A percentile compares a stretch with the other conserved stretches of the same genome.
Conservation (phyloP, 2,329 filamentous ascomycete species). For the Paecilomyces sp. region DNA sequence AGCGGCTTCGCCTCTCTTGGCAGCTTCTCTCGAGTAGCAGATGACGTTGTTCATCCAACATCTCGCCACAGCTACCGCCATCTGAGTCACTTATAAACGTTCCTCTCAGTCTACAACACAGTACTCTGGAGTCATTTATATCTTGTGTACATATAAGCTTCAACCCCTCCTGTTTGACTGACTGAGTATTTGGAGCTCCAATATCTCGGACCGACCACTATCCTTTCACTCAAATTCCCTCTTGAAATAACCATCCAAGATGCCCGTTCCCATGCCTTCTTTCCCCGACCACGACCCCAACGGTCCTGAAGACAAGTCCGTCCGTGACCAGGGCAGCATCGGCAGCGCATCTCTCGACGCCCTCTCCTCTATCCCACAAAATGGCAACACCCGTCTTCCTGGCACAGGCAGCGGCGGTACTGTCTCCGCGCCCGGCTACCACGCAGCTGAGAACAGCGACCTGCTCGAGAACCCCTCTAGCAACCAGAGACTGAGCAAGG, state of each 20-base stretch:
- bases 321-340: slow-evolving; percentile 7
- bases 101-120: neutral
- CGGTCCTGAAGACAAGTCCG: neutral
- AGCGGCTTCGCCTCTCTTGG: neutral
- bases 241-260: neutral
- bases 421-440: slow-evolving; percentile 11
- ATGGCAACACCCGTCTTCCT: slow-evolving; percentile 7
- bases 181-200: no score
- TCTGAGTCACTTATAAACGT: neutral
- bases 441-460: slow-evolving; percentile 6
- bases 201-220: neutral
- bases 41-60: neutral
- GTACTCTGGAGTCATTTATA: neutral
- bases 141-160: neutral
- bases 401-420: slow-evolving; percentile 11
- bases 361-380: slow-evolving; percentile 5
- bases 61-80: neutral
- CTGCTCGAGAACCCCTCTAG: slow-evolving; percentile 10
- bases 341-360: slow-evolving; percentile 11
- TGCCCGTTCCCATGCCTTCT: neutral
- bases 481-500: slow-evolving; percentile 25
- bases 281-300: neutral
- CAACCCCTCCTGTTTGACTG: no score
- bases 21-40: neutral
- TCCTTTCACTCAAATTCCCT: neutral